phyloP scores from a whole-genome alignment of 768 basidiomycete species.

The Pleurotus tuber-regium region DNA sequence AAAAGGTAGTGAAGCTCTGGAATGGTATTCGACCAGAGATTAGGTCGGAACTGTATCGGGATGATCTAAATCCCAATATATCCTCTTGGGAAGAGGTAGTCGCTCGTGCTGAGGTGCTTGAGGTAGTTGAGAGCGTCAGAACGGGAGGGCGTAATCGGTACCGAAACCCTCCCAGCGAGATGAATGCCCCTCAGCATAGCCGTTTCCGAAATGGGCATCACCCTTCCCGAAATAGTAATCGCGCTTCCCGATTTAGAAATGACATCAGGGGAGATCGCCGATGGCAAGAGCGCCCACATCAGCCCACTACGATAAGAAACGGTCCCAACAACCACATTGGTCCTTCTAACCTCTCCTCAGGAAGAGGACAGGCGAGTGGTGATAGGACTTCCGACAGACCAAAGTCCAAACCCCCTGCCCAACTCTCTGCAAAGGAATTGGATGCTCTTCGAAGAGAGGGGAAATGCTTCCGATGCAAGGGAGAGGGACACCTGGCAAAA shows the following conservation, averaged over 20 bases:
- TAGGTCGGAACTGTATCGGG: constrained; percentile 25
- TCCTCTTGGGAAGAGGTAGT: constrained; percentile 23
- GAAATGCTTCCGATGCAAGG: neutral
- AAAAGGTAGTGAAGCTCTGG: constrained; percentile 32
- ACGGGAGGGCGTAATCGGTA: neutral
- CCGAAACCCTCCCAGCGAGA: neutral
- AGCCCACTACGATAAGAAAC: neutral
- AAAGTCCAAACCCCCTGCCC: neutral
- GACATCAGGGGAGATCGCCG: neutral
- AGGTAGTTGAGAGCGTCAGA: constrained; percentile 19
- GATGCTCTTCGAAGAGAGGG: neutral
- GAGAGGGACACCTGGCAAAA: neutral
- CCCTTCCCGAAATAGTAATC: neutral
- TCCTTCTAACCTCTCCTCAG: no score
- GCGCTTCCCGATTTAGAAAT: neutral
- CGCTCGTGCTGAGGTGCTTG: constrained; percentile 25
- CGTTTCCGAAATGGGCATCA: no score
- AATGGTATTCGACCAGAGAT: constrained; percentile 23
- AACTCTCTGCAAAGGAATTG: neutral
- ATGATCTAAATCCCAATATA: constrained; percentile 24
- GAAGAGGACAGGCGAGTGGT: neutral
- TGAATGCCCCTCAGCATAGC: neutral
- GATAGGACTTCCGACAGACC: neutral
- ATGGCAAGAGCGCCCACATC: neutral
- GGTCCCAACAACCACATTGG: neutral